Evolutionary conservation across 257 asterid genomes (phyloP), one percentile per base, ranked within the genome.

Genomic region (Nicotiana sylvestris): DNA sequence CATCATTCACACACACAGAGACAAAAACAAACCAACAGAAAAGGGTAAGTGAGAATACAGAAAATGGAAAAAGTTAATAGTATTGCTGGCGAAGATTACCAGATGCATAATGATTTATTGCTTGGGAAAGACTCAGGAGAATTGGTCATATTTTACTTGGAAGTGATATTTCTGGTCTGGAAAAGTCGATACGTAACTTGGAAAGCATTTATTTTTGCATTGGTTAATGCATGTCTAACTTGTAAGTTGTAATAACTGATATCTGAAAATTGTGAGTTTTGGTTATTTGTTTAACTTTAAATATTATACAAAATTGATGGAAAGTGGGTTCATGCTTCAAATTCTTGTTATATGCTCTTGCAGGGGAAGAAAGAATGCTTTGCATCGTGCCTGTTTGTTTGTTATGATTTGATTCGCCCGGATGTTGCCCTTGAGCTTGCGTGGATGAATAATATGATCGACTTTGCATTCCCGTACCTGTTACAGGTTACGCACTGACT

Each of bases 331-430:
- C 39, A 76, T 9, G 64, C 27, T 8, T 76, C 56, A 10, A 53
- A 51, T 27, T 51, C 46, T 29, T 76, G 65, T 60, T 51, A 29
- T 76, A 2, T 51, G 65, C 64, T 79, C 82, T 76, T 87, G 90
- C 88, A 96, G 99, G 99, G 99, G 25, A 96, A 96, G 92, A 96
- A 91, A 93, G 99, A 96, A 86, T 95, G 99, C 91, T 96, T 95
- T 4, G 93, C 99, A 0, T 96, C 99, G 3, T 96, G 98, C 95
- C 97, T 96, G 83, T 96, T 94, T 85, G 99, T 96, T 82, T 96
- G 99, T 84, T 96, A 96, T 37, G 99, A 96, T 81, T 87, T 94
- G 88, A 91, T 96, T 65, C 98, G 99, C 33, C 87, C 95, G 1
- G 99, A 96, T 86, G 98, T 96, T 79, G 98, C 93, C 13, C 97